Conservation (phyloP, 179 eudicot genomes). For the Silene noctiflora region DNA sequence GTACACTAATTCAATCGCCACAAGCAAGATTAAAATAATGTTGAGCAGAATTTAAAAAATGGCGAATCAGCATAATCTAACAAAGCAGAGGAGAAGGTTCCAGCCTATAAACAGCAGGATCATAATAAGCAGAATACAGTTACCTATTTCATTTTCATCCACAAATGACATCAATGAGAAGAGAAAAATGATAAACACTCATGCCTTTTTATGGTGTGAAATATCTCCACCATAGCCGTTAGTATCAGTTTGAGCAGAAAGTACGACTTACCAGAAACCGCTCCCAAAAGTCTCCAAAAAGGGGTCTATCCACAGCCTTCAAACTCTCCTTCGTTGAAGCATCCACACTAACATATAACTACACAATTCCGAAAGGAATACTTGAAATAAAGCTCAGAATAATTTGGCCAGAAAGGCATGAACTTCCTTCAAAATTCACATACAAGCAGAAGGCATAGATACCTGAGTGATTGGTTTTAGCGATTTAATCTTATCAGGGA, state of each 20-base stretch:
- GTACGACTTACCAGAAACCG: conserved; percentile 66
- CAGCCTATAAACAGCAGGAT: neutral
- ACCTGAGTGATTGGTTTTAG: conserved; percentile 93
- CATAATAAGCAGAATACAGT: neutral
- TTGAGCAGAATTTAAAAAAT: neutral
- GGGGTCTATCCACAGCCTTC: conserved; percentile 98
- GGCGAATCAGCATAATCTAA: neutral
- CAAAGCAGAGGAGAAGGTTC: neutral
- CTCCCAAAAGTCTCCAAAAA: conserved; percentile 99
- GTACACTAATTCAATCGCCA: neutral
- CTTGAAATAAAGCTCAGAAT: conserved; percentile 4
- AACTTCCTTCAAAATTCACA: neutral
- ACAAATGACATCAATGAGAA: neutral
- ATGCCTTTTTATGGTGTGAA: neutral
- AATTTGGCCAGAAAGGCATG: neutral
- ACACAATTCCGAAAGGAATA: conserved; percentile 26
- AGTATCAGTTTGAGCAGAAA: neutral
- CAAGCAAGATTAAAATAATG: neutral
- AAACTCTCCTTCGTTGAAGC: conserved; percentile 93
- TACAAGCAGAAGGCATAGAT: conserved; percentile 4
- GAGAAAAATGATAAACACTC: neutral
- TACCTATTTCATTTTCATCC: neutral
- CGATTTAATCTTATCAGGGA: conserved; percentile 78
- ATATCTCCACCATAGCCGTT: neutral
- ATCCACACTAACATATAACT: conserved; percentile 98